Evolutionary conservation across 140 eudicot species (phyloP).

Genomic region (Ambrosia hybrid): DNA sequence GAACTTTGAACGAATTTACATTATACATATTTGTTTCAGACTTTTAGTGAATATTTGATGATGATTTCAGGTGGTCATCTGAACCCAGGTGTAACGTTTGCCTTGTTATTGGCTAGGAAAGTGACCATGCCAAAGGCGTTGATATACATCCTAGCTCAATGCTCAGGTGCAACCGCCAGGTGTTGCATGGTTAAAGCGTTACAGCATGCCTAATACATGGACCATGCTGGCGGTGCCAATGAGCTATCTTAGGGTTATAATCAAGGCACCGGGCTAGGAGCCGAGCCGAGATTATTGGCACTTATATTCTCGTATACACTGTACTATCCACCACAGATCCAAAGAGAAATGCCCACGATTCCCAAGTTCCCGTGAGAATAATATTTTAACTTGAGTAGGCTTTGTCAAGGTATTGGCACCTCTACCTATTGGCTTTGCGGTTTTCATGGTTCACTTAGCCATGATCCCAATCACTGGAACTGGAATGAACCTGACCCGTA

Average conservation of each 20-base stretch:
- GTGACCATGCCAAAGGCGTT: conserved; percentile 53
- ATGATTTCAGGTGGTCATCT: conserved; percentile 58
- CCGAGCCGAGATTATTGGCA: conserved; percentile 50
- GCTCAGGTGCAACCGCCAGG: conserved; percentile 64
- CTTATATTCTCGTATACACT: conserved; percentile 66
- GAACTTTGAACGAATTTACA: not conserved
- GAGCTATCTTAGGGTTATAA: conserved; percentile 41
- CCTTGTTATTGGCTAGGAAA: conserved; percentile 58
- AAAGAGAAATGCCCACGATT: conserved; percentile 62
- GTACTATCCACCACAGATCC: conserved; percentile 56
- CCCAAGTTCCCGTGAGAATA: conserved; percentile 64
- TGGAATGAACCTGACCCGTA: conserved; percentile 78
- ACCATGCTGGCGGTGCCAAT: conserved; percentile 64
- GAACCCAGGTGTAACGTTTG: conserved; percentile 70
- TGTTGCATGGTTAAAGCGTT: conserved; percentile 56
- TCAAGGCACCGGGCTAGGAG: conserved; percentile 43
- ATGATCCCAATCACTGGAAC: conserved; percentile 79
- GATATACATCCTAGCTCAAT: conserved; percentile 61
- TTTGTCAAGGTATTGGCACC: conserved; percentile 55
- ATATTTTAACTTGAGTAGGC: not conserved
- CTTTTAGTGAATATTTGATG: not conserved
- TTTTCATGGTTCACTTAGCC: conserved; percentile 88
- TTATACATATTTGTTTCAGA: not conserved
- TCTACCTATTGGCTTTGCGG: conserved; percentile 36
- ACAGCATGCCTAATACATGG: conserved; percentile 43